phyloP scores from a whole-genome alignment of 306 rosid genomes.

The Cucurbita moschata region DNA sequence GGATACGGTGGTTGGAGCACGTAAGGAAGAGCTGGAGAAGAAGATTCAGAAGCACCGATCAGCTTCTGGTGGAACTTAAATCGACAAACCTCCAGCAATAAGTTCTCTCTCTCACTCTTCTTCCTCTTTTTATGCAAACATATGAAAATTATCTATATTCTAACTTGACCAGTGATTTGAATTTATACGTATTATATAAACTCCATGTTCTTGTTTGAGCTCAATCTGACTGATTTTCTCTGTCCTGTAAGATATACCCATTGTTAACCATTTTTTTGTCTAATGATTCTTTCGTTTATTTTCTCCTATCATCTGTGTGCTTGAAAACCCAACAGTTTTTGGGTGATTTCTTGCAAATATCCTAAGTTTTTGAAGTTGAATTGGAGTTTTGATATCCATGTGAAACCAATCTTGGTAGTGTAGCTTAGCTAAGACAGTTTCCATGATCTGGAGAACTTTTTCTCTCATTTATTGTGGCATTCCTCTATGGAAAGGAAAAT shows the following conservation, averaged over 20 bases:
- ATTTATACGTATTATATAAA: not conserved
- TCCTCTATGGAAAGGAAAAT: not conserved
- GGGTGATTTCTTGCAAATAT: not conserved
- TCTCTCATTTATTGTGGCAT: not conserved
- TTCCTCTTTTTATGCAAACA: not conserved
- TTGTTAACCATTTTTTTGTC: not conserved
- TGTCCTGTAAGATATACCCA: not conserved
- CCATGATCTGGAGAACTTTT: not conserved
- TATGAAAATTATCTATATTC: not conserved
- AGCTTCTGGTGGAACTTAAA: not conserved
- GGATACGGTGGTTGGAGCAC: constrained; percentile 55
- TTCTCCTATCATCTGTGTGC: not conserved
- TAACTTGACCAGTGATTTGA: not conserved
- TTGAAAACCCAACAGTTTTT: not conserved
- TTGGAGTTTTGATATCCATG: not conserved
- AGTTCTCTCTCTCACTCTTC: not conserved
- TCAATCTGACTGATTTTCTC: not conserved
- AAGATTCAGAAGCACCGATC: constrained; percentile 29
- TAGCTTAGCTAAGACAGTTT: not conserved
- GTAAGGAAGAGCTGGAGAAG: constrained; percentile 65
- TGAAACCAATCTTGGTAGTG: not conserved
- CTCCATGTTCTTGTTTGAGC: not conserved
- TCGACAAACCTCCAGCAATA: not conserved
- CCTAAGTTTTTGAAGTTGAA: not conserved
- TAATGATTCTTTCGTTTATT: not conserved